Evolutionary conservation across 140 eudicot species (phyloP).

Genomic region (Anethum foeniculum): DNA sequence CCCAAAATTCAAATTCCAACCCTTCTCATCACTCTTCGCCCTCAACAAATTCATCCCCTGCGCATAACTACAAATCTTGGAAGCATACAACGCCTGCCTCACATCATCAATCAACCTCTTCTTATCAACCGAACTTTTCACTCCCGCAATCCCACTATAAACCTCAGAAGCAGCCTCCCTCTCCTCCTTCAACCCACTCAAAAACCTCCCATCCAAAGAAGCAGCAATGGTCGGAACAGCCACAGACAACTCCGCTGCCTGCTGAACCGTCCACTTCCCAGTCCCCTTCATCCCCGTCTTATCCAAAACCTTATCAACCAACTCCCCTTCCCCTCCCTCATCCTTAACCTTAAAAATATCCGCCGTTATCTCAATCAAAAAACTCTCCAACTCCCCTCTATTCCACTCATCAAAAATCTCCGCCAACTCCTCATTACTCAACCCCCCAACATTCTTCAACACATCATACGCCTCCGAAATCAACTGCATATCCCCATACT

Average conservation of each 20-base stretch:
- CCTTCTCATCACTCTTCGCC: conserved; percentile 69
- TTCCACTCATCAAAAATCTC: conserved; percentile 84
- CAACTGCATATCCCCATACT: conserved; percentile 94
- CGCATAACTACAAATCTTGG: conserved; percentile 85
- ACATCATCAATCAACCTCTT: conserved; percentile 81
- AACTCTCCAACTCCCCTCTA: conserved; percentile 76
- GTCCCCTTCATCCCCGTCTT: conserved; percentile 98
- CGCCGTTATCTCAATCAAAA: conserved; percentile 70
- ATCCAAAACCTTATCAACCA: conserved; percentile 86
- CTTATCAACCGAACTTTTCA: conserved; percentile 58
- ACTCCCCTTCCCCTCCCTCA: conserved; percentile 50
- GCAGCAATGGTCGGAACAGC: conserved; percentile 92
- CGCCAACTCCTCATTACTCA: conserved; percentile 50
- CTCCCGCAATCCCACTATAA: conserved; percentile 45
- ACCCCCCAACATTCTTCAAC: conserved; percentile 69
- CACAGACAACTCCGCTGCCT: conserved; percentile 84
- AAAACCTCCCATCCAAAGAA: conserved; percentile 64
- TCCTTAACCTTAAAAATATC: conserved; percentile 82
- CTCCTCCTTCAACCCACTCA: conserved; percentile 84
- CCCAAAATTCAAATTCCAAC: conserved; percentile 85
- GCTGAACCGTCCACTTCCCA: conserved; percentile 97
- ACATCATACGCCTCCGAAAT: conserved; percentile 86
- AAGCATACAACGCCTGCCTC: conserved; percentile 83
- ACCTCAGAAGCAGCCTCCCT: conserved; percentile 68
- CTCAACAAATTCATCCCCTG: conserved; percentile 93